phyloP scores from a whole-genome alignment of 2,329 filamentous ascomycete genomes.

The Fusarium algeriense region DNA sequence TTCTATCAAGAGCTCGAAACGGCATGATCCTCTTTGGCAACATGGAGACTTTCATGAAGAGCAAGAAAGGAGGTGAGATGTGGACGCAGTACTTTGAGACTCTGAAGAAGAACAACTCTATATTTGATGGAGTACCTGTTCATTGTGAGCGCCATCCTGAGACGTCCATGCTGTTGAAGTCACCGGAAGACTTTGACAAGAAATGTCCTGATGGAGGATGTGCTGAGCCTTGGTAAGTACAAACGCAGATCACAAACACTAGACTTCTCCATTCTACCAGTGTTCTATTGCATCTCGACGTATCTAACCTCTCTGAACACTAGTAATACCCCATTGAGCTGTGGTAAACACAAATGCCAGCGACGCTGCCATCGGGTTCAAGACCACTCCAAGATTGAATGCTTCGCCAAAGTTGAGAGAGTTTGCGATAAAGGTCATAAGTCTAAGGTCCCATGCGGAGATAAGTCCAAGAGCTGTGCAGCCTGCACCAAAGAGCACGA shows the following conservation, averaged over 20 bases:
- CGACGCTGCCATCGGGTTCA: conserved; percentile 71
- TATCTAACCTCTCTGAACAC: neutral
- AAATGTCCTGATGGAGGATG: conserved; percentile 79
- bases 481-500: conserved; percentile 65
- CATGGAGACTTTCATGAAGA: conserved; percentile 72
- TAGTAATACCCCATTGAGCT: conserved; percentile 65
- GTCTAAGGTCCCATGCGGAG: conserved; percentile 60
- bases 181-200: conserved; percentile 68
- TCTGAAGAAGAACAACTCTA: conserved; percentile 62
- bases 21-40: conserved; percentile 78
- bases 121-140: conserved; percentile 72
- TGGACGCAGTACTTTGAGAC: conserved; percentile 71
- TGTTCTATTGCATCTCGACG: neutral
- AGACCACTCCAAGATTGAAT: conserved; percentile 66
- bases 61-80: conserved; percentile 54
- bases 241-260: fast-evolving
- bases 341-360: conserved; percentile 70
- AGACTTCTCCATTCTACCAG: too few relatives aligned
- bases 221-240: conserved; percentile 67
- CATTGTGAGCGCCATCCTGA: conserved; percentile 71
- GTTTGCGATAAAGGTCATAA: conserved; percentile 67
- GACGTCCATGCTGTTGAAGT: conserved; percentile 58
- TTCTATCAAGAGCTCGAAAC: conserved; percentile 75
- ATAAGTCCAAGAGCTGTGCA: conserved; percentile 56
- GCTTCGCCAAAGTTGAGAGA: conserved; percentile 53